Evolutionary conservation across 2,329 filamentous ascomycete genomes (phyloP).

Genomic region (Coleophoma cylindrospora): DNA sequence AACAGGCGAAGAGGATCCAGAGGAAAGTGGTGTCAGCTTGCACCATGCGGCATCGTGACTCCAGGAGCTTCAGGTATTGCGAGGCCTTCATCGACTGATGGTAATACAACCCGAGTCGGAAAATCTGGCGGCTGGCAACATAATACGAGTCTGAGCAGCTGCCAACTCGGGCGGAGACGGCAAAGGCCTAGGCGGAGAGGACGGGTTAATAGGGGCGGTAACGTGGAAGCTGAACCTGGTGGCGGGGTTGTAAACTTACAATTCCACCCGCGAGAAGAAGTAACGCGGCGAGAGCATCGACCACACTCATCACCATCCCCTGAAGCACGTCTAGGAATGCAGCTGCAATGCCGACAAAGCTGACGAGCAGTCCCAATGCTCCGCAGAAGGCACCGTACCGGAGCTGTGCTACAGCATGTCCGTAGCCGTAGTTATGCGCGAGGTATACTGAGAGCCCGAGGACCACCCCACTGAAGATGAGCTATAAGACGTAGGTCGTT

Average conservation of each 20-base stretch:
- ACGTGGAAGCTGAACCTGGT: background rate
- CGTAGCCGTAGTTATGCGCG: slow-evolving; percentile 16
- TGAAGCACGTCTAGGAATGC: slow-evolving; percentile 17
- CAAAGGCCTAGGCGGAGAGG: slow-evolving; percentile 15
- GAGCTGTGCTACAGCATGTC: slow-evolving; percentile 10
- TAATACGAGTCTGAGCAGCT: slow-evolving; percentile 11
- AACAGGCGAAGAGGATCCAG: slow-evolving; percentile 17
- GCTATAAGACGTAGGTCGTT: slow-evolving; percentile 1
- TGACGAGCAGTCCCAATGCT: slow-evolving; percentile 14
- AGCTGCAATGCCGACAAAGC: slow-evolving; percentile 13
- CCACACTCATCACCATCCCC: slow-evolving; percentile 14
- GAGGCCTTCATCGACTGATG: too few relatives aligned
- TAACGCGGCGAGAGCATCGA: slow-evolving; percentile 19
- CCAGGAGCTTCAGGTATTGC: background rate
- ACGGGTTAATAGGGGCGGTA: background rate
- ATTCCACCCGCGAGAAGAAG: slow-evolving; percentile 21
- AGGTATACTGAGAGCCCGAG: slow-evolving; percentile 18
- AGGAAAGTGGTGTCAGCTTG: slow-evolving; percentile 19
- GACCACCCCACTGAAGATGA: slow-evolving; percentile 18
- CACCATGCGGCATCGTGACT: slow-evolving; percentile 10
- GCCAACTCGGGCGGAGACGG: slow-evolving; percentile 15
- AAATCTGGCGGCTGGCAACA: background rate
- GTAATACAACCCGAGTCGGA: too few relatives aligned
- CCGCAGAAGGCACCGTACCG: slow-evolving; percentile 22
- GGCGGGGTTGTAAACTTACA: slow-evolving; percentile 10